These are phyloP conservation scores for Heliocybe sulcata DNA, from an alignment of 1,284 basidiomycete genomes.

Conservation along the genomic window DNA sequence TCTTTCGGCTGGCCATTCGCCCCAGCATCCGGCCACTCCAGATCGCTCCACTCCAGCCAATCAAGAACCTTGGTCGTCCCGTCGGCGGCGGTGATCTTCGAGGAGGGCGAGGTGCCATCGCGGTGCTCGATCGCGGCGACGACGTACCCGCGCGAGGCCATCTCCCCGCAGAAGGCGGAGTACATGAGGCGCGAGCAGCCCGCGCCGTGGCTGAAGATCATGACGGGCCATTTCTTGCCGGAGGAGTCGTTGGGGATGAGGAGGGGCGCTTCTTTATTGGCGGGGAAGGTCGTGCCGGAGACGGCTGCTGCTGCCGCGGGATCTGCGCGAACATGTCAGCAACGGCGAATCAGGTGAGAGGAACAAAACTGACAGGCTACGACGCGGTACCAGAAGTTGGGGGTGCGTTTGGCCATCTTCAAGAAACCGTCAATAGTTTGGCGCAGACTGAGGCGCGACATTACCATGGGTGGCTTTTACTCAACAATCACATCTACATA, in stretches of 20 bases:
- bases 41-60: slow-evolving; percentile 27
- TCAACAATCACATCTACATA: slow-evolving; percentile 4
- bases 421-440: slow-evolving; percentile 29
- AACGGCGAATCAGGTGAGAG: background rate
- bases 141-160: slow-evolving; percentile 32
- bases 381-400: slow-evolving; percentile 20
- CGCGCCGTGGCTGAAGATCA: slow-evolving; percentile 32
- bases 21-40: slow-evolving; percentile 25
- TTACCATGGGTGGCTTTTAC: background rate
- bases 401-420: slow-evolving; percentile 25
- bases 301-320: slow-evolving; percentile 24
- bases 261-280: slow-evolving; percentile 23
- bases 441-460: slow-evolving; percentile 14
- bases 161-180: slow-evolving; percentile 30
- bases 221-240: slow-evolving; percentile 23
- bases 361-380: slow-evolving; percentile 10
- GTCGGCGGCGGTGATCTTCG: slow-evolving; percentile 22
- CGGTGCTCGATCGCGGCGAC: slow-evolving; percentile 41
- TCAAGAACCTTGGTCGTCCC: slow-evolving; percentile 22
- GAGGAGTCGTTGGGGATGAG: slow-evolving; percentile 12
- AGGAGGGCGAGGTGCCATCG: slow-evolving; percentile 35
- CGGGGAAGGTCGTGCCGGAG: slow-evolving; percentile 30
- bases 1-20: slow-evolving; percentile 22
- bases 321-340: slow-evolving; percentile 9
- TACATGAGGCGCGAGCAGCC: slow-evolving; percentile 32